phyloP scores from a whole-genome alignment of 129 eudicot species.

The Helianthus annuus region DNA sequence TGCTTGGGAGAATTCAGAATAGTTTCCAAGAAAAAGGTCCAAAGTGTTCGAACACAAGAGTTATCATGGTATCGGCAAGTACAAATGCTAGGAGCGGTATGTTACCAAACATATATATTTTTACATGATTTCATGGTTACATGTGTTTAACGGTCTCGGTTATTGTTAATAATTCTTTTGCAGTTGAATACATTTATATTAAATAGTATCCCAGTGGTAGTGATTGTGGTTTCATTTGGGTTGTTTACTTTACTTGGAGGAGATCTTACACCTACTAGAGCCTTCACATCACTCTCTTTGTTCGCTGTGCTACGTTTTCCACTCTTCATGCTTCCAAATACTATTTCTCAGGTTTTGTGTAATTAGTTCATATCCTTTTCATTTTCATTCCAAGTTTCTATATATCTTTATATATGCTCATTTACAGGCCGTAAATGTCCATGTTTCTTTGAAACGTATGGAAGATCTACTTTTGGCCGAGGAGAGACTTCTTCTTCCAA shows the following conservation, averaged over 20 bases:
- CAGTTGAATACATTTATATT: slow-evolving; percentile 47
- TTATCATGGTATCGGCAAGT: slow-evolving; percentile 73
- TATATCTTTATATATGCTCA: too few relatives aligned
- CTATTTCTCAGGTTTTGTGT: too few relatives aligned
- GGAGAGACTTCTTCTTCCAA: too few relatives aligned
- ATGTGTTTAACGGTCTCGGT: background rate
- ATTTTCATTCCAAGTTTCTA: too few relatives aligned
- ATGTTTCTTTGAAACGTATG: too few relatives aligned
- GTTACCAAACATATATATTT: slow-evolving; percentile 19
- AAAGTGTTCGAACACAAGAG: slow-evolving; percentile 58
- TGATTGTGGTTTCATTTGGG: slow-evolving; percentile 87
- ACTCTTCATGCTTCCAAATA: too few relatives aligned
- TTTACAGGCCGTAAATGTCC: too few relatives aligned
- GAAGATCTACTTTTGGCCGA: too few relatives aligned
- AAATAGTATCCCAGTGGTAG: slow-evolving; percentile 75
- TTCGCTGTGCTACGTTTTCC: slow-evolving; percentile 78
- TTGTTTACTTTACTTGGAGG: slow-evolving; percentile 84
- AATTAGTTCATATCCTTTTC: too few relatives aligned
- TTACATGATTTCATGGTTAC: slow-evolving; percentile 3
- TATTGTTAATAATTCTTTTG: slow-evolving; percentile 31
- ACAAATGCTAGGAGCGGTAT: slow-evolving; percentile 94
- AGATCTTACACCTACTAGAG: slow-evolving; percentile 86
- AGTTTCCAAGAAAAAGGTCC: slow-evolving; percentile 36
- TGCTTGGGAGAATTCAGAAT: slow-evolving; percentile 96
- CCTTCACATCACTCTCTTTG: slow-evolving; percentile 89